Conservation (phyloP, 306 rosid species). For the Boehmeria nivea region DNA sequence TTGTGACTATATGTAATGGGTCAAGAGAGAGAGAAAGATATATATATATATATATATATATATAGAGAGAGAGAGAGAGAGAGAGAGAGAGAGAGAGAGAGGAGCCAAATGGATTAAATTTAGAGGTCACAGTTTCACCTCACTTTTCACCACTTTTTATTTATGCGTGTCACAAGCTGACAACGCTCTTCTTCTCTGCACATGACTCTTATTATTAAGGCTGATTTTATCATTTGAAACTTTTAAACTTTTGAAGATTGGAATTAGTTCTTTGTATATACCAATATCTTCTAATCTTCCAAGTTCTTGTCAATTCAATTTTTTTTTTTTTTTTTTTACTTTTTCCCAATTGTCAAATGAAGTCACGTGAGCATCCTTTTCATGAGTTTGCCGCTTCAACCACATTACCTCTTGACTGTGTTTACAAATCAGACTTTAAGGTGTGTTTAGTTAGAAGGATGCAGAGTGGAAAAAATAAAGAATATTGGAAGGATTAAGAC, state of each 20-base stretch:
- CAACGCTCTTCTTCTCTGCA: slow-evolving; percentile 4
- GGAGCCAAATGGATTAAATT: slow-evolving; percentile 11
- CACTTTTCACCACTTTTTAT: slow-evolving; percentile 19
- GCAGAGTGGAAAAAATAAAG: too few species aligned
- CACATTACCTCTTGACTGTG: too few species aligned
- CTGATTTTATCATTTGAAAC: slow-evolving; percentile 2
- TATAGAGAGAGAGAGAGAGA: not conserved
- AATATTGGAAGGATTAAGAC: too few species aligned
- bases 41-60: not conserved
- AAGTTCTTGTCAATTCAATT: too few species aligned
- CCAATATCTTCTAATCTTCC: not conserved
- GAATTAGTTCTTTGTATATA: not conserved
- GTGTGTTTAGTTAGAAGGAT: too few species aligned
- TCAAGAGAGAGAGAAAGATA: too few species aligned
- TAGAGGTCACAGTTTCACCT: slow-evolving; percentile 3
- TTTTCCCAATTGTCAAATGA: too few species aligned
- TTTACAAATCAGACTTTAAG: too few species aligned
- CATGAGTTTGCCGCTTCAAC: too few species aligned
- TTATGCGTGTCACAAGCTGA: slow-evolving; percentile 8
- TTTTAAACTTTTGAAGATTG: slow-evolving; percentile 11
- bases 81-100: slow-evolving; percentile 11
- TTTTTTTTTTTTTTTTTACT: too few species aligned
- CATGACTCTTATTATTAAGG: slow-evolving; percentile 16
- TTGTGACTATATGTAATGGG: too few species aligned
- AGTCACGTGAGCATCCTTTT: too few species aligned